Evolutionary conservation across 495 filamentous ascomycete species (phyloP).

Genomic region (Podospora pseudopauciseta): DNA sequence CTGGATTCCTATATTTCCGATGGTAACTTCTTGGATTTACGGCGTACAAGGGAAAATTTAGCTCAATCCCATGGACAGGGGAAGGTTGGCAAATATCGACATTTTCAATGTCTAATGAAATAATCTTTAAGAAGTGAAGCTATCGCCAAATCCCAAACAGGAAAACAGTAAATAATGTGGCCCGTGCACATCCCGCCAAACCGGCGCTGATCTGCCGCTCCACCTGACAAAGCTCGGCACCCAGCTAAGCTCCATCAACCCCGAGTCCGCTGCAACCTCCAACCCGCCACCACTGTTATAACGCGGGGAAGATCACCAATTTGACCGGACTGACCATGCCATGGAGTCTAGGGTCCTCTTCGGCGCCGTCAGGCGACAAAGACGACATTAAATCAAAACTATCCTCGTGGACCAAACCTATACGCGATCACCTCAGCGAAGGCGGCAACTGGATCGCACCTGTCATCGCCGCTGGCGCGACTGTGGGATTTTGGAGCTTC

Average conservation of each 20-base stretch:
- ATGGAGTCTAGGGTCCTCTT: conserved; percentile 24
- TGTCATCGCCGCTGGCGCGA: conserved; percentile 63
- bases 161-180: neutral
- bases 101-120: no score
- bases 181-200: neutral
- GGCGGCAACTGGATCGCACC: conserved; percentile 64
- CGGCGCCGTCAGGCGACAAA: conserved; percentile 11
- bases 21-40: neutral
- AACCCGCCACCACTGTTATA: conserved; percentile 2
- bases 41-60: neutral
- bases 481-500: conserved; percentile 56
- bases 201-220: neutral
- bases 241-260: neutral
- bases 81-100: neutral
- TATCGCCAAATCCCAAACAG: neutral
- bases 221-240: conserved; percentile 1
- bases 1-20: neutral
- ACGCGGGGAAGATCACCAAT: neutral
- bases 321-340: conserved; percentile 22
- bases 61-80: neutral
- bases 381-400: conserved; percentile 38
- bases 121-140: neutral
- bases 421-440: conserved; percentile 60
- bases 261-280: neutral
- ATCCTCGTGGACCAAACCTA: neutral